Base-by-base conservation (phyloP, 108 stramenopile genomes). In the Asterionellopsis glacialis region DNA sequence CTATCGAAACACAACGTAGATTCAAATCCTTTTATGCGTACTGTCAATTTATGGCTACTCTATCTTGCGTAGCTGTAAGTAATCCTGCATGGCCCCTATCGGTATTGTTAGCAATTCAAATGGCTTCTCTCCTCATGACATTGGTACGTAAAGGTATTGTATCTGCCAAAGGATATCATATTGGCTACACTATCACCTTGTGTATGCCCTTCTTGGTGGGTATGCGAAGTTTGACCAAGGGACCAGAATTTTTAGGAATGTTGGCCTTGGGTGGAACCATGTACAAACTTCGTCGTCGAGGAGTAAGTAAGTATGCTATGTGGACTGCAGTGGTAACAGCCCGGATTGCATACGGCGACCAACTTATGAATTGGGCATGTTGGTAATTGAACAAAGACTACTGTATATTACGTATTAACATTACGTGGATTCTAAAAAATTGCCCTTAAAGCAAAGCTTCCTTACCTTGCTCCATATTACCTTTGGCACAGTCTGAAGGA, bases 1-100 rank as follows among this genome's bases (percentile, higher is more conserved):
- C 72, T n/a, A 26, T 73, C 0, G 47, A 64, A 44, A 81, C 84
- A n/a, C 84, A 81, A 58, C 58, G 51, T 14, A 48, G 68, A 27
- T 82, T 85, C 84, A 85, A 85, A 65, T 38, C 39, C 7, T 85
- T 81, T 57, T 85, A 85, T 52, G 84, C 84, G 5, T 85, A 80
- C 41, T 65, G 68, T 42, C 84, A 85, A 57, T 85, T 81, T 45
- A 58, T 80, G 69, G 84, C 84, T 11, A 82, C 84, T 18, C 23
- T 80, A 18, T 75, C 75, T 27, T 82, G 80, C 54, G 26, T 85
- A 18, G 33, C 68, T 16, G 52, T 66, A 6, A 9, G 27, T 0
- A 85, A 85, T 60, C 84, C 84, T 0, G 69, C 60, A 38, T 85
- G 77, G 75, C 66, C 69, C 3, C 59, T 86, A 24, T 43, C 69